Percentiles rank a stretch among this genome's conserved stretches.
Evolutionary conservation across 2,329 filamentous ascomycete genomes (phyloP).

Genomic region (Onygena corvina): DNA sequence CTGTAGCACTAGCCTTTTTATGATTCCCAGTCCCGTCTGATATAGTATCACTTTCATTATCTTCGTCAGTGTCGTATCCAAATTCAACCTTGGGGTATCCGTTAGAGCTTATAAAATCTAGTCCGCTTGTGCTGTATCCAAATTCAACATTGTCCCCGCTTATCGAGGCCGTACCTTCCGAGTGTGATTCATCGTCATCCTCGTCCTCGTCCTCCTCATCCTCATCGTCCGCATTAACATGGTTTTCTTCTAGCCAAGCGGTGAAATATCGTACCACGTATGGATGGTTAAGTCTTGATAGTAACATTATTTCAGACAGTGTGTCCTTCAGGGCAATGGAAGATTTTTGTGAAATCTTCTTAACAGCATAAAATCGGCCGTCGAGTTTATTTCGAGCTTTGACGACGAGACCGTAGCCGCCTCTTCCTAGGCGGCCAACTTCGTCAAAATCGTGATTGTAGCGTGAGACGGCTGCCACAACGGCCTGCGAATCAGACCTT

Average conservation of each 20-base stretch:
- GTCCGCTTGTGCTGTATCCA: constrained; percentile 59
- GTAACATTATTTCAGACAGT: constrained; percentile 72
- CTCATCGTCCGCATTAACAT: constrained; percentile 27
- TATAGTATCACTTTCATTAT: constrained; percentile 24
- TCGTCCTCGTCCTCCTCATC: constrained; percentile 30
- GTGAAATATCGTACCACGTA: constrained; percentile 83
- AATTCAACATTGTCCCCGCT: constrained; percentile 43
- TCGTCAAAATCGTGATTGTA: constrained; percentile 87
- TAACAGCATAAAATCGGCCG: constrained; percentile 86
- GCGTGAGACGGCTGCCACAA: constrained; percentile 50
- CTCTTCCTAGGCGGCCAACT: constrained; percentile 76
- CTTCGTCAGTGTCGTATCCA: constrained; percentile 47
- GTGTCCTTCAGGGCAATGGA: constrained; percentile 50
- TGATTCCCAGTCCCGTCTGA: constrained; percentile 24
- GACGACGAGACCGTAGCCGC: constrained; percentile 91
- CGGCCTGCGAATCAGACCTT: constrained; percentile 51
- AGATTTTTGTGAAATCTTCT: constrained; percentile 81
- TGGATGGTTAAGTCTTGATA: constrained; percentile 88
- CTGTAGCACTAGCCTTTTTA: constrained; percentile 17
- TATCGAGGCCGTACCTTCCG: constrained; percentile 5
- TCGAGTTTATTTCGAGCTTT: constrained; percentile 92
- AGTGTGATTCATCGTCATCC: constrained; percentile 6
- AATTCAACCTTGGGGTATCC: constrained; percentile 68
- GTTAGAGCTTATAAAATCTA: constrained; percentile 89
- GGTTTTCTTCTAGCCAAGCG: constrained; percentile 75